Evolutionary conservation across 768 basidiomycete species (phyloP).

Genomic region (Termitomyces sp.): DNA sequence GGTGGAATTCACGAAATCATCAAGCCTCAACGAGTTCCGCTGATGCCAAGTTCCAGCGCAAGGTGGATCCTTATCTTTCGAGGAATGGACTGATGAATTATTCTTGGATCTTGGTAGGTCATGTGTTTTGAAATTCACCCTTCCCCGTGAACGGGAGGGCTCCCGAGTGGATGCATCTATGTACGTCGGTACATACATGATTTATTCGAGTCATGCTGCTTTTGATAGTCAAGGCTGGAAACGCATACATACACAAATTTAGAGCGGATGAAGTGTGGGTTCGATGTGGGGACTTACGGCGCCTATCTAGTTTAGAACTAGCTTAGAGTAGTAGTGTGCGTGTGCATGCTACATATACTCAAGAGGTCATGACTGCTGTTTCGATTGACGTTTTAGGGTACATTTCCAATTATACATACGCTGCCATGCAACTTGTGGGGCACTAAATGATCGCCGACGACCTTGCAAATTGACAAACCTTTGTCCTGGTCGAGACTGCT

Average conservation of each 20-base stretch:
- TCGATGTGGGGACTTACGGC: background rate
- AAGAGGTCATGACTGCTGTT: background rate
- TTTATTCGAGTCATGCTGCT: background rate
- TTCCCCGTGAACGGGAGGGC: background rate
- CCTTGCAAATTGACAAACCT: background rate
- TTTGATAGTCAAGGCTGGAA: background rate
- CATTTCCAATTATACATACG: background rate
- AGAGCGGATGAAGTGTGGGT: too few species aligned
- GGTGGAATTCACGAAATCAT: background rate
- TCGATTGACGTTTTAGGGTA: background rate
- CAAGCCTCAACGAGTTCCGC: background rate
- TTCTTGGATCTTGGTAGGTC: background rate
- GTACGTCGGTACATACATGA: background rate
- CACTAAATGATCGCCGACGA: background rate
- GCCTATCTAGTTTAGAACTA: background rate
- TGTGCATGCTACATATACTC: background rate
- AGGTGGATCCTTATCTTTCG: background rate
- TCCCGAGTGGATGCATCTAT: background rate
- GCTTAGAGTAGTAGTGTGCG: background rate
- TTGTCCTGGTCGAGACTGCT: background rate
- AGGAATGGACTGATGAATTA: background rate
- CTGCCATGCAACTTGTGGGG: background rate
- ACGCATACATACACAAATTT: background rate
- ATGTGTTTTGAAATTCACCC: background rate
- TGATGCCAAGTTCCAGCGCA: background rate